phyloP scores from a whole-genome alignment of 805 yeast genomes.

The Candida quercuum region DNA sequence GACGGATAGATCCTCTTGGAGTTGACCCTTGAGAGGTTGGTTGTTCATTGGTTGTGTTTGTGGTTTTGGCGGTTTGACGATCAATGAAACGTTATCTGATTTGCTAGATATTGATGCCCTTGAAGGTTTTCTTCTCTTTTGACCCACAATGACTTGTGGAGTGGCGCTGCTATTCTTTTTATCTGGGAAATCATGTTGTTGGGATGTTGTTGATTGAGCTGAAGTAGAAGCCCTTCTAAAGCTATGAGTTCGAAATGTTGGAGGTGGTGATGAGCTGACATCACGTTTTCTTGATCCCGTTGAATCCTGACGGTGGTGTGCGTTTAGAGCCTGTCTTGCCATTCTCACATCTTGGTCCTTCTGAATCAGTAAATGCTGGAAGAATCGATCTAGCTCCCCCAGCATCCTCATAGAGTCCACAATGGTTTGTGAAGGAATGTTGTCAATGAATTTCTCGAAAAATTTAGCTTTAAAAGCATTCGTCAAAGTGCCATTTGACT shows the following conservation, averaged over 20 bases:
- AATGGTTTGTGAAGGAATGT: constrained; percentile 7
- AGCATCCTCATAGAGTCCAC: constrained; percentile 2
- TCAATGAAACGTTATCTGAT: constrained; percentile 9
- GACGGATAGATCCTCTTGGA: constrained; percentile 15
- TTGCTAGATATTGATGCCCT: neutral
- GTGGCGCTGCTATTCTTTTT: neutral
- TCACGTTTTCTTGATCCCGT: constrained; percentile 3
- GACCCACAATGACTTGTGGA: too few species aligned
- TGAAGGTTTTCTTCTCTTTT: constrained; percentile 1
- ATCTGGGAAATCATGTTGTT: neutral
- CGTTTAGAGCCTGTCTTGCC: neutral
- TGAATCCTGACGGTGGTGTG: neutral
- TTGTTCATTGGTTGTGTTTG: constrained; percentile 1
- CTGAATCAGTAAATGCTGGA: constrained; percentile 10
- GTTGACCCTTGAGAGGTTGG: constrained; percentile 5
- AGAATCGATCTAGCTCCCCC: neutral
- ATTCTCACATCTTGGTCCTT: constrained; percentile 1
- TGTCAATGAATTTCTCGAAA: constrained; percentile 7
- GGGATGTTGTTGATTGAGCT: neutral
- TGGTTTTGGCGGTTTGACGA: constrained; percentile 19
- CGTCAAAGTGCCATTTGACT: neutral
- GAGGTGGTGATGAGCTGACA: neutral
- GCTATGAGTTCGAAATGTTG: too few species aligned
- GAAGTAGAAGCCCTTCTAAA: too few species aligned
- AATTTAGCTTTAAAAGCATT: neutral